Evolutionary conservation across 805 yeast species (phyloP), one percentile per base, ranked within the genome.

Genomic region (Candida succiphila): DNA sequence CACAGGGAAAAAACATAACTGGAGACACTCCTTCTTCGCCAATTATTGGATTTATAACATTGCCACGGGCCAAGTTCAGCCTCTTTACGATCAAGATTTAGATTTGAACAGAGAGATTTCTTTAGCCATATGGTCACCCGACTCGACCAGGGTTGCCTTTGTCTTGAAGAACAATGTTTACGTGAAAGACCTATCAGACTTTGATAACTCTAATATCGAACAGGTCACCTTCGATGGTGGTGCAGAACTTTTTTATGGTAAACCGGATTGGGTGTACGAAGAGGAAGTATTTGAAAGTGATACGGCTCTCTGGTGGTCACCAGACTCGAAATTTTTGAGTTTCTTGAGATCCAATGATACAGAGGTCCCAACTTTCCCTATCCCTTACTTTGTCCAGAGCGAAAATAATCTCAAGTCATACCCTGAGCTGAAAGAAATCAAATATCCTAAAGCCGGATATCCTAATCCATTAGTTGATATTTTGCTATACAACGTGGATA

Each of bases 211-310:
- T 15, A 42, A 59, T 1, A 45, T 60, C 0, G 58, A 46, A 5
- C 78, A 75, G 41, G 57, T 83, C 12, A 82, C 96, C 0, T 38
- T 39, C 27, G 92, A 82, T 47, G 95, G 95, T 13, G 75, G 77
- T 23, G 67, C 63, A 2, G 67, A 73, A 41, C 63, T 84, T 7
- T 85, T 86, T 57, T 81, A 87, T 50, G 96, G 95, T 2, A 78
- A 78, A 39, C 94, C 95, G 0, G 95, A 86, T 50, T 86, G 96
- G 96, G 94, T 85, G 7, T 86, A 86, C 45, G 96, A 87, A 49
- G 96, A 86, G 44, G 96, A 86, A 54, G 92, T 86, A 1, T 67
- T 82, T 34, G 75, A 72, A 24, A 68, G 72, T 17, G 86, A 78
- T 44, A 57, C 67, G 17, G 84, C 88, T 1, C 43, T 85, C 31